Percentiles rank a stretch among this genome's conserved stretches.
phyloP scores from a whole-genome alignment of 768 basidiomycete species.

The Boletellus sp. region DNA sequence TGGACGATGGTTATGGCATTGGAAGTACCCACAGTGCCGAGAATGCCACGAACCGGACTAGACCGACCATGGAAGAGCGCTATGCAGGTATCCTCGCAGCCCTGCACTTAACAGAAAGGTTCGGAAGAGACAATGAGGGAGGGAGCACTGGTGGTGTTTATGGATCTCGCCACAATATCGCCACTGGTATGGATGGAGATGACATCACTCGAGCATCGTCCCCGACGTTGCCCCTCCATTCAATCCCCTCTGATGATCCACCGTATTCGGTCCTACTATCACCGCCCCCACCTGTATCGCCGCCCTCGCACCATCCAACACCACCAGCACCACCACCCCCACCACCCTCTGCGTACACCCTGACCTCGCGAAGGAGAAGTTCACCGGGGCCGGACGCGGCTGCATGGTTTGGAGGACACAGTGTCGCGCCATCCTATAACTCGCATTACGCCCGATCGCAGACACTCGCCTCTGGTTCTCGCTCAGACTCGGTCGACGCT shows the following conservation, averaged over 20 bases:
- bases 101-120: constrained; percentile 12
- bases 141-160: constrained; percentile 28
- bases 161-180: constrained; percentile 18
- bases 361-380: constrained; percentile 14
- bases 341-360: constrained; percentile 27
- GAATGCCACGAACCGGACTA: background rate
- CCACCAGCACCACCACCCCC: constrained; percentile 15
- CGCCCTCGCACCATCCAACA: constrained; percentile 2
- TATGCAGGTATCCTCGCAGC: constrained; percentile 28
- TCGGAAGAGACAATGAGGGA: constrained; percentile 16
- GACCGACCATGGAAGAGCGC: constrained; percentile 21
- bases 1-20: constrained; percentile 9
- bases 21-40: background rate
- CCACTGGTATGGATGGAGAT: constrained; percentile 9
- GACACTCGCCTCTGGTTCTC: constrained; percentile 26
- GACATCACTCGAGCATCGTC: constrained; percentile 19
- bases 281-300: constrained; percentile 20
- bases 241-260: constrained; percentile 10
- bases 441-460: constrained; percentile 30
- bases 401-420: constrained; percentile 25
- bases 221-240: constrained; percentile 21
- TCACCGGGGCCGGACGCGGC: constrained; percentile 29
- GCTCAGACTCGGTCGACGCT: constrained; percentile 25
- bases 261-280: constrained; percentile 20
- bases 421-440: constrained; percentile 21